Evolutionary conservation across 352 stramenopile genomes (phyloP), one percentile per base, ranked within the genome.

Genomic region (Phytophthora kernoviae): DNA sequence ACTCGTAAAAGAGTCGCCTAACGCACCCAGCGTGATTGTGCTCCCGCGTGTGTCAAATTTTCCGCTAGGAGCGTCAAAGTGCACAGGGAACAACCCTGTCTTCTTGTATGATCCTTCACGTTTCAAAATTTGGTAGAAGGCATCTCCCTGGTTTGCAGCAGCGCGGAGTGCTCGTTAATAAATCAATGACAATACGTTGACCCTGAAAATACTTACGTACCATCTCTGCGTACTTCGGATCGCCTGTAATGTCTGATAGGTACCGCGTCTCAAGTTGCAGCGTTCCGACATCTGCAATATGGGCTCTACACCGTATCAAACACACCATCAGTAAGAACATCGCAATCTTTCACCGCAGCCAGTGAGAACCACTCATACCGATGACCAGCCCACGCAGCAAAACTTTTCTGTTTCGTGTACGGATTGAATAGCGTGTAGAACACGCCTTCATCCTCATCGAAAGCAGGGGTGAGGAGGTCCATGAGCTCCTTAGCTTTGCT

Each of bases 1-100:
- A 99, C 75, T 99, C 97, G 70, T 99, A 99, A 98, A 97, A 12
- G 88, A 98, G 69, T 99, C 98, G 10, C 90, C 93, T 40, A 97
- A 87, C 10, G 96, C 96, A 33, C 97, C 97, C 63, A 99, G 91
- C 57, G 56, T 67, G 50, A 77, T 59, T 36, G 46, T 51, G 17
- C 54, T 73, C 37, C 26, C 30, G 24, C 50, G 54, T 2, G 34
- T 42, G 27, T 73, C 67, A 17, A 76, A 76, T 30, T 62, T 70
- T 6, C 67, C 69, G 6, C 27, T 41, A 12, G 17, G 50, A 22
- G 80, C 49, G 36, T 93, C 64, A 39, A 96, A 89, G 54, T 95
- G 73, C 32, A 96, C 82, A 1, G 92, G 90, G 68, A 95, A 98
- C 18, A 99, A 81, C 8, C 94, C 96, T 55, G 81, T 84, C 26